Conservation (phyloP, 2,329 filamentous ascomycete genomes). For the Ophiostoma sp. region DNA sequence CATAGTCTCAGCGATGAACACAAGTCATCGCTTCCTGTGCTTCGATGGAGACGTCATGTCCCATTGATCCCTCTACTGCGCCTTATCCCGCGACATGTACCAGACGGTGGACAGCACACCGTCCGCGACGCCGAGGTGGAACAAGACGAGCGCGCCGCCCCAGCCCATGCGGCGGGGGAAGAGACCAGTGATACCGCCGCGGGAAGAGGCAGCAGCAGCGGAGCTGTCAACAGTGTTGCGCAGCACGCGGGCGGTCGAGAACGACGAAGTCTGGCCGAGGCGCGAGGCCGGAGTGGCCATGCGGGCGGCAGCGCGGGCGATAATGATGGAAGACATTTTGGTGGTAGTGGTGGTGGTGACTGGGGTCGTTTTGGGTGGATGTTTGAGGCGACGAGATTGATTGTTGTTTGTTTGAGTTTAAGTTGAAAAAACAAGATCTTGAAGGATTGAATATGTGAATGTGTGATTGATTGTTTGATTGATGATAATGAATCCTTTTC, state of each 20-base stretch:
- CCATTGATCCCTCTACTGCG: background rate
- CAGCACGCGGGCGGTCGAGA: background rate
- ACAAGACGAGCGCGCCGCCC: background rate
- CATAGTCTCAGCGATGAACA: too few relatives aligned
- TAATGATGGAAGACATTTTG: background rate
- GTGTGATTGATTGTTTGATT: background rate
- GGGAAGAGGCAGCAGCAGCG: background rate
- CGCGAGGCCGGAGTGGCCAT: background rate
- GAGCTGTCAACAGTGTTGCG: background rate
- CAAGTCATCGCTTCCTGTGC: too few relatives aligned
- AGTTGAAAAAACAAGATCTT: background rate
- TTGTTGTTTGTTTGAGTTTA: background rate
- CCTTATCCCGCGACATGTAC: background rate
- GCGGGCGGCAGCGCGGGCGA: background rate
- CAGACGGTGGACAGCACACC: background rate
- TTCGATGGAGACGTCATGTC: background rate
- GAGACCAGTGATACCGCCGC: background rate
- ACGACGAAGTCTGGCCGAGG: background rate
- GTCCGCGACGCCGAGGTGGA: background rate
- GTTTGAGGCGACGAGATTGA: background rate
- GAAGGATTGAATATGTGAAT: background rate
- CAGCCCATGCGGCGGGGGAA: conserved; percentile 5
- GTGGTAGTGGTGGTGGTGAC: background rate
- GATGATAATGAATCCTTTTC: background rate
- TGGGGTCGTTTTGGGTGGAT: background rate